Base-by-base conservation (phyloP, 768 basidiomycete species). In the Leccinellum rugosiceps region DNA sequence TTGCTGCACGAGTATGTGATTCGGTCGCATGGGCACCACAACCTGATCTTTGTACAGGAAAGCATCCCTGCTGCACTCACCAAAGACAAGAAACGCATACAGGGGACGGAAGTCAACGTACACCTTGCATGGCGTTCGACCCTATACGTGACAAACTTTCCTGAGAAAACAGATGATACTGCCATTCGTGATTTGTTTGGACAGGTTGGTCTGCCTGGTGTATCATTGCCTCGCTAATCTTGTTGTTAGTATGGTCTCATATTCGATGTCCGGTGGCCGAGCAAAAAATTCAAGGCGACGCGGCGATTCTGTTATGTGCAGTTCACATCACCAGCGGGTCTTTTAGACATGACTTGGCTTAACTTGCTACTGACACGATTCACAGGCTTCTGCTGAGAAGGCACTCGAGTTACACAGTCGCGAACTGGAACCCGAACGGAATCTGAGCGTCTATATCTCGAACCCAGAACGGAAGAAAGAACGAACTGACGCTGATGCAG, bases 231-330 rank as follows among this genome's bases (percentile, higher is more conserved):
- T 45, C 41, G 1, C 51, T 54, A 34, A 61, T 32, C 25, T 57
- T 47, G 65, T 53, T 25, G 11, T 1, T 55, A 97, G 94, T 94
- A 90, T 72, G 97, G 97, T 10, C 82, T 80, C 5, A 82, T 99
- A 53, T 91, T 98, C 58, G 95, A 98, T 61, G 90, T 94, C 17
- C 89, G 97, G 31, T 98, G 96, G 96, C 97, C 97, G 6, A 95
- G 93, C 74, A 95, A 95, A 68, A 97, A 97, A 68, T 94, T 93
- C 79, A 96, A 94, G 73, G 85, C 77, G 56, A 88, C 90, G 2
- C 78, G 97, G 34, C 82, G 97, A 44, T 98, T 99, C 72, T 94
- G 92, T 66, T 99, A 98, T 70, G 78, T 99, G 1, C 97, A 98
- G 60, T 98, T 84, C 68, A 87, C 87, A 2, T 85, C 85, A 19